A percentile compares a stretch with the other conserved stretches of the same genome.
Evolutionary conservation across 202 grass and related monocot species (phyloP).

Genomic region (Thinopyrum obtusiflorum): DNA sequence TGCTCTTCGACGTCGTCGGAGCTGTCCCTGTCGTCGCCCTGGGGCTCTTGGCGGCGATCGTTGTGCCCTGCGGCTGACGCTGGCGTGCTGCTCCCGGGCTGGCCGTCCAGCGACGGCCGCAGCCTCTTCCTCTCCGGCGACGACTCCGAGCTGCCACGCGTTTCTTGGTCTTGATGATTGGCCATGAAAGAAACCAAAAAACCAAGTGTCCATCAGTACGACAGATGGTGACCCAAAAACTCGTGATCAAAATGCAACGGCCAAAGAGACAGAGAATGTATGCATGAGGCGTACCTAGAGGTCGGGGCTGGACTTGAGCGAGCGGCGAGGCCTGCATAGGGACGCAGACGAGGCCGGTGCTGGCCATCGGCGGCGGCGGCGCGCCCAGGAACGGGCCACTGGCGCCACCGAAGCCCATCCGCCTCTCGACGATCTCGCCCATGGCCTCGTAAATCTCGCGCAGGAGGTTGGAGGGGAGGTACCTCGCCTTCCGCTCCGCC

Average conservation of each 20-base stretch:
- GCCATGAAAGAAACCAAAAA: background rate
- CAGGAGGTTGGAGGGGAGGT: slow-evolving; percentile 77
- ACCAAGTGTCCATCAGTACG: background rate
- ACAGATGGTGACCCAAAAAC: background rate
- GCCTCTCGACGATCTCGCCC: slow-evolving; percentile 46
- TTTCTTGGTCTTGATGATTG: background rate
- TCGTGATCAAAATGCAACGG: background rate
- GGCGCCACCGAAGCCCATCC: slow-evolving; percentile 29
- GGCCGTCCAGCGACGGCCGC: slow-evolving; percentile 31
- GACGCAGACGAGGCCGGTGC: background rate
- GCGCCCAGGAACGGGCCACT: slow-evolving; percentile 17
- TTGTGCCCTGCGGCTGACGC: background rate
- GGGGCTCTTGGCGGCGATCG: background rate
- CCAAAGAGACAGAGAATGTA: background rate
- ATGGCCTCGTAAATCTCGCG: slow-evolving; percentile 78
- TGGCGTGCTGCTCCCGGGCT: slow-evolving; percentile 13
- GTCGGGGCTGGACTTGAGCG: slow-evolving; percentile 22
- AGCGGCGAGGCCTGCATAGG: slow-evolving; percentile 43
- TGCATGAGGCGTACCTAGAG: slow-evolving; percentile 11
- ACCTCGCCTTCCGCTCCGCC: slow-evolving; percentile 65
- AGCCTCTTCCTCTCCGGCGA: slow-evolving; percentile 47
- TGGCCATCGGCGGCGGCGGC: background rate
- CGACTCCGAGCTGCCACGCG: slow-evolving; percentile 25
- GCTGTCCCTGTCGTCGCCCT: slow-evolving; percentile 27
- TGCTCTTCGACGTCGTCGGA: slow-evolving; percentile 37